Evolutionary conservation across 2,329 filamentous ascomycete species (phyloP).

Genomic region (Scedosporium minutisporum): DNA sequence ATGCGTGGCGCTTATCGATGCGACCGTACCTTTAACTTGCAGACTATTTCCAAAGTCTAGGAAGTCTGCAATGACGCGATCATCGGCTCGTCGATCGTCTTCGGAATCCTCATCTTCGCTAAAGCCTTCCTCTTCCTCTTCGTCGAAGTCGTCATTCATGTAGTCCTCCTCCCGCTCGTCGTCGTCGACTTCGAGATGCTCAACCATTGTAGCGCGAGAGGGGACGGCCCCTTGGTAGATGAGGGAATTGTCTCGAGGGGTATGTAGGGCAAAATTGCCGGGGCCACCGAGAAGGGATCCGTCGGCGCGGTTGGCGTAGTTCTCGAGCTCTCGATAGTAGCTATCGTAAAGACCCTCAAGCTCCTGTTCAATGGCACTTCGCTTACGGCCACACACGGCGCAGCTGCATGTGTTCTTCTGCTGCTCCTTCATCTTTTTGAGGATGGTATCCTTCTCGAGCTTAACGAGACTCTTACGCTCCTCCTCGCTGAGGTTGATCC

Average conservation of each 20-base stretch:
- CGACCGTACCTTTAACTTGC: constrained; percentile 70
- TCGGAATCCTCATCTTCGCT: constrained; percentile 58
- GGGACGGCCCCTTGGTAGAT: constrained; percentile 57
- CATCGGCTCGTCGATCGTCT: constrained; percentile 55
- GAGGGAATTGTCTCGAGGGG: constrained; percentile 47
- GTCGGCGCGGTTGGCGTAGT: constrained; percentile 81
- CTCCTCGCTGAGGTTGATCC: constrained; percentile 87
- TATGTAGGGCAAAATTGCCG: constrained; percentile 51
- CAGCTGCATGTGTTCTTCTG: constrained; percentile 99
- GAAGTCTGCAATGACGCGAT: constrained; percentile 70
- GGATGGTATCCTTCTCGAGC: constrained; percentile 94
- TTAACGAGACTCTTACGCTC: constrained; percentile 93
- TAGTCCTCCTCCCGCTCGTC: constrained; percentile 41
- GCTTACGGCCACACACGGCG: constrained; percentile 90
- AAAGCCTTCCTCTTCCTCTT: constrained; percentile 44
- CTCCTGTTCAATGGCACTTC: constrained; percentile 95
- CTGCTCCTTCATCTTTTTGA: constrained; percentile 99
- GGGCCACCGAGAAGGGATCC: constrained; percentile 30
- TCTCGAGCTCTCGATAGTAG: constrained; percentile 95
- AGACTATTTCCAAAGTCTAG: constrained; percentile 97
- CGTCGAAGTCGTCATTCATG: constrained; percentile 47
- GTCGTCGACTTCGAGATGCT: constrained; percentile 49
- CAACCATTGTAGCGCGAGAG: constrained; percentile 65
- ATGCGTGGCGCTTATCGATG: constrained; percentile 30
- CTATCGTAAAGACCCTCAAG: constrained; percentile 95